phyloP scores from a whole-genome alignment of 2,329 filamentous ascomycete species.

The Neofusicoccum ribis region DNA sequence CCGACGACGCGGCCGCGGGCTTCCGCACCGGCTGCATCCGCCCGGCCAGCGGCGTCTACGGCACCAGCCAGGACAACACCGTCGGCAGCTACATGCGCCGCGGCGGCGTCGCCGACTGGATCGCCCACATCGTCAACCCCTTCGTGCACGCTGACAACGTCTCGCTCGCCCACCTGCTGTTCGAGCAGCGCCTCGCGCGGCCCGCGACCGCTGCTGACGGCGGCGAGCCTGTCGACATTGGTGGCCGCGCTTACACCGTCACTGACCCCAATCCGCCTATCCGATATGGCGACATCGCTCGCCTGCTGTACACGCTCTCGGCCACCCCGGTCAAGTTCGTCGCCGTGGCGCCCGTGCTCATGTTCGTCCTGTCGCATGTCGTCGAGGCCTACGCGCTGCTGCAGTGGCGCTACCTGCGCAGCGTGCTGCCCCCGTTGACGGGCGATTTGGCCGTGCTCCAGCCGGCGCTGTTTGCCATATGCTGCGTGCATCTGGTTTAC shows the following conservation, averaged over 20 bases:
- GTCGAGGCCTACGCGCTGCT: conserved; percentile 41
- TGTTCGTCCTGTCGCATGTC: conserved; percentile 42
- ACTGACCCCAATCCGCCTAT: conserved; percentile 53
- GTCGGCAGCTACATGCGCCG: conserved; percentile 17
- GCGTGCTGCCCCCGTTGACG: conserved; percentile 28
- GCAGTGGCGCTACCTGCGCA: conserved; percentile 24
- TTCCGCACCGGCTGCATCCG: conserved; percentile 58
- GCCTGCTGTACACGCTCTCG: conserved; percentile 32
- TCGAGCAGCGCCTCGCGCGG: conserved; percentile 53
- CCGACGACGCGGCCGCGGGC: conserved; percentile 34
- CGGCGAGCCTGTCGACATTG: conserved; percentile 26
- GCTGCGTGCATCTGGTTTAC: conserved; percentile 37
- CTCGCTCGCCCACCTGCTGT: conserved; percentile 55
- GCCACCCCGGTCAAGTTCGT: conserved; percentile 35
- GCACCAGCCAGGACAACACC: conserved; percentile 45
- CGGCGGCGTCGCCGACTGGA: conserved; percentile 39
- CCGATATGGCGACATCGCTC: conserved; percentile 44
- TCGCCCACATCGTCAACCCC: conserved; percentile 49
- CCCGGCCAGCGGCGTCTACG: conserved; percentile 57
- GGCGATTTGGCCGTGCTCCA: conserved; percentile 44
- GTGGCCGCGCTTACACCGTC: conserved; percentile 52
- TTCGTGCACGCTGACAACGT: conserved; percentile 55
- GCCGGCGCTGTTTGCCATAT: conserved; percentile 37
- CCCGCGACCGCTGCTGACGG: conserved; percentile 26
- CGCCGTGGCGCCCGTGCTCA: conserved; percentile 36